Evolutionary conservation across 306 rosid genomes (phyloP), one percentile per base, ranked within the genome.

Genomic region (Pyrus communis): DNA sequence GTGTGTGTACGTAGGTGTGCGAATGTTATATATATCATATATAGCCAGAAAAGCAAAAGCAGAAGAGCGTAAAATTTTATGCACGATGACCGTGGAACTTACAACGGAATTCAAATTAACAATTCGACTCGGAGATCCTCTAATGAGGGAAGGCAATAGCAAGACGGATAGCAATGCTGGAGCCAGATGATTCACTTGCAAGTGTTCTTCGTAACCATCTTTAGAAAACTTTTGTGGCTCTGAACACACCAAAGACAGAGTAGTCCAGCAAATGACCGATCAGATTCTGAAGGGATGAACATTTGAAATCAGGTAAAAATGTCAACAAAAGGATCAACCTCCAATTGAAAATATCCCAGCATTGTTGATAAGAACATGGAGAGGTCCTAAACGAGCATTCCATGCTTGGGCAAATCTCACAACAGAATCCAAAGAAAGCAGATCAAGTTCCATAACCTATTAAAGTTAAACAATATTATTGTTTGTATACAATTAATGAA

Each of bases 131-230:
- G 98, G 96, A 83, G 97, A 90, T 57, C 96, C 98, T 87, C 90
- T 88, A 74, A 94, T 65, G 70, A 95, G 99, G 78, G 99, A 92
- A 80, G 97, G 99, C 90, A 95, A 86, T 70, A 95, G 97, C 85
- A 96, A 93, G 76, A 91, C 27, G 17, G 97, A 91, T 78, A 96
- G 97, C 90, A 96, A 81, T 62, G 98, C 92, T 46, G 99, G 98
- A 71, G 93, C 99, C 63, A 96, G 89, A 84, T 96, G 99, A 82
- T 96, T 96, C 79, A 96, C 99, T 92, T 96, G 99, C 90, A 92
- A 77, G 90, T 96, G 99, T 81, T 91, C 90, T 85, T 96, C 99
- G 60, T 92, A 91, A 67, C 96, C 96, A 75, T 92, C 97, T 87
- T 88, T 91, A 18, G 99, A 96, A 87, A 92, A 83, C 57, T 77